A percentile compares a stretch with the other conserved stretches of the same genome.
phyloP scores from a whole-genome alignment of 495 filamentous ascomycete genomes.

The Trichoderma gamsii region DNA sequence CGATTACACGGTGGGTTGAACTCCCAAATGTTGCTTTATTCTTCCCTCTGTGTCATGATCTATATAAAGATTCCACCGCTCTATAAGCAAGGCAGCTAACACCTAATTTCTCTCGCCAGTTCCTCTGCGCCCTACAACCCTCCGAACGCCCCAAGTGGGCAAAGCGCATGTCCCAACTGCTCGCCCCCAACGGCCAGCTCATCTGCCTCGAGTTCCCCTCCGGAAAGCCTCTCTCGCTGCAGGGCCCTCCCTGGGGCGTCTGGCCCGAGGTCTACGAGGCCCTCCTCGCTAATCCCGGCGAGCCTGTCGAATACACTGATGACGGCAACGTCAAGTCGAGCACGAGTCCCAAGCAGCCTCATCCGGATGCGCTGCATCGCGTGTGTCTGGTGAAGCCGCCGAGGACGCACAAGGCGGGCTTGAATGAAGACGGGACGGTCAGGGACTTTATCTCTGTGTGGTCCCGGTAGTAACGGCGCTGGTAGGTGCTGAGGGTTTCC shows the following conservation, averaged over 20 bases:
- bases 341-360: conserved; percentile 31
- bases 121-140: conserved; percentile 71
- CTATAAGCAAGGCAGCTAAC: neutral
- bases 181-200: conserved; percentile 54
- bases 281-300: conserved; percentile 60
- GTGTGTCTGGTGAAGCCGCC: conserved; percentile 60
- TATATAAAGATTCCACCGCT: no score
- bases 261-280: conserved; percentile 58
- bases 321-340: conserved; percentile 48
- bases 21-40: conserved; percentile 1
- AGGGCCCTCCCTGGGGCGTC: conserved; percentile 66
- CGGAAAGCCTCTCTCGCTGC: conserved; percentile 53
- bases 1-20: conserved; percentile 66
- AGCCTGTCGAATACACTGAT: conserved; percentile 57
- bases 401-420: conserved; percentile 57
- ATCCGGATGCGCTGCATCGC: conserved; percentile 46
- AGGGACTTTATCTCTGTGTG: conserved; percentile 56
- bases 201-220: conserved; percentile 80
- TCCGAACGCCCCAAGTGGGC: conserved; percentile 64
- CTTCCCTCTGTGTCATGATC: no score
- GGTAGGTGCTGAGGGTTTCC: neutral
- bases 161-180: conserved; percentile 55
- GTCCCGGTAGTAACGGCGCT: conserved; percentile 19
- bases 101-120: conserved; percentile 43
- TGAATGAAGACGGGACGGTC: conserved; percentile 44